Conservation (phyloP, 2,329 filamentous ascomycete species). For the Fusarium veterinarium region DNA sequence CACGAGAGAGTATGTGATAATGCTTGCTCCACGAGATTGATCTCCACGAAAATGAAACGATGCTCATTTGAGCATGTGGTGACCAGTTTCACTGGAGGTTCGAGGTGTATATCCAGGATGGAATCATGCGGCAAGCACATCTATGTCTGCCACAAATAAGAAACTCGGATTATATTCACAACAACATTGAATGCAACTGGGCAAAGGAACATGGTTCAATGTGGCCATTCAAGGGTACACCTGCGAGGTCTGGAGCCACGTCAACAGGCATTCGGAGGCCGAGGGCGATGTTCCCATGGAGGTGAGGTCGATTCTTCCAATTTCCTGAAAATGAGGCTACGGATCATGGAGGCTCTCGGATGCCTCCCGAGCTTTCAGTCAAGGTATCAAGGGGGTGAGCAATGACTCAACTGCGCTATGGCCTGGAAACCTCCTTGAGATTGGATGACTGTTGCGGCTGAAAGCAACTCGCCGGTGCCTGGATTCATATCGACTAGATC, state of each 20-base stretch:
- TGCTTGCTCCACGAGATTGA: conserved; percentile 72
- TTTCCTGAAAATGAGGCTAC: neutral
- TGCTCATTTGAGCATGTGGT: neutral
- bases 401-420: neutral
- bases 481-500: neutral
- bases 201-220: neutral
- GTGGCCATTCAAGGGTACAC: neutral
- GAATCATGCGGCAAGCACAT: neutral
- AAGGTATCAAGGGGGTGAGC: neutral
- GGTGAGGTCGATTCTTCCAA: neutral
- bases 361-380: neutral
- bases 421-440: neutral
- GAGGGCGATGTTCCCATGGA: neutral
- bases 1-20: conserved; percentile 93
- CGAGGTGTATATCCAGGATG: neutral
- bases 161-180: neutral
- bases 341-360: neutral
- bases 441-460: neutral
- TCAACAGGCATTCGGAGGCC: neutral
- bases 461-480: neutral
- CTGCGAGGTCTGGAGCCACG: neutral
- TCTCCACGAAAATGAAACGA: neutral
- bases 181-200: neutral
- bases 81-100: neutral
- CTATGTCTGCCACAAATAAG: neutral